Conservation (phyloP, 2,329 filamentous ascomycete genomes). For the Seiridium cupressi region DNA sequence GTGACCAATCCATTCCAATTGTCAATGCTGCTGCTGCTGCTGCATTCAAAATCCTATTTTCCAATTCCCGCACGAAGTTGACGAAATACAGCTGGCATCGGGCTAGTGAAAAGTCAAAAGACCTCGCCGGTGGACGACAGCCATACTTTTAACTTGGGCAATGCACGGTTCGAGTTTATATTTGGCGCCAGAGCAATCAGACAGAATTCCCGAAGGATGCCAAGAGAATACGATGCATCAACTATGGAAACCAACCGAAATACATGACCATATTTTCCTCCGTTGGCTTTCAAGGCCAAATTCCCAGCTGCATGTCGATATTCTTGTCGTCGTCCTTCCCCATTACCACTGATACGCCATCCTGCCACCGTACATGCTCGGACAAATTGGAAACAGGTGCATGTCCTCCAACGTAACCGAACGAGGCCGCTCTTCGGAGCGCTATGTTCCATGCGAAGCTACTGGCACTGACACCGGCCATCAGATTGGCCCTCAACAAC, state of each 20-base stretch:
- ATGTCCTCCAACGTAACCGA: constrained; percentile 13
- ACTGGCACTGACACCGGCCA: constrained; percentile 42
- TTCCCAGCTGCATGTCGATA: constrained; percentile 10
- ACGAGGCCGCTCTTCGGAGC: constrained; percentile 32
- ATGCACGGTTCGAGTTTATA: too few species aligned
- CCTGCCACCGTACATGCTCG: constrained; percentile 26
- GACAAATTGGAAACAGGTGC: not conserved
- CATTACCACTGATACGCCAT: constrained; percentile 6
- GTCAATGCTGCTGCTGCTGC: not conserved
- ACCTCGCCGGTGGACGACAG: too few species aligned
- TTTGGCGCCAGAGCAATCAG: too few species aligned
- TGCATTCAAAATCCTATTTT: too few species aligned
- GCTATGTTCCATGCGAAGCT: constrained; percentile 47
- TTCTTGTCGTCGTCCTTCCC: not conserved
- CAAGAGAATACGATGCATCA: too few species aligned
- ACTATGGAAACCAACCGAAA: too few species aligned
- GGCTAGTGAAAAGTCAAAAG: too few species aligned
- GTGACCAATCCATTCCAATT: not conserved
- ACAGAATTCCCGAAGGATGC: too few species aligned
- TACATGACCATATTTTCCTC: too few species aligned
- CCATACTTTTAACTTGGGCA: too few species aligned
- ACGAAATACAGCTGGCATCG: too few species aligned
- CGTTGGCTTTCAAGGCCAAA: constrained; percentile 7
- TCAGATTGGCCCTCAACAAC: constrained; percentile 38
- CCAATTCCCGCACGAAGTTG: too few species aligned